phyloP scores from a whole-genome alignment of 2,329 filamentous ascomycete species.

The Tothia fuscella region DNA sequence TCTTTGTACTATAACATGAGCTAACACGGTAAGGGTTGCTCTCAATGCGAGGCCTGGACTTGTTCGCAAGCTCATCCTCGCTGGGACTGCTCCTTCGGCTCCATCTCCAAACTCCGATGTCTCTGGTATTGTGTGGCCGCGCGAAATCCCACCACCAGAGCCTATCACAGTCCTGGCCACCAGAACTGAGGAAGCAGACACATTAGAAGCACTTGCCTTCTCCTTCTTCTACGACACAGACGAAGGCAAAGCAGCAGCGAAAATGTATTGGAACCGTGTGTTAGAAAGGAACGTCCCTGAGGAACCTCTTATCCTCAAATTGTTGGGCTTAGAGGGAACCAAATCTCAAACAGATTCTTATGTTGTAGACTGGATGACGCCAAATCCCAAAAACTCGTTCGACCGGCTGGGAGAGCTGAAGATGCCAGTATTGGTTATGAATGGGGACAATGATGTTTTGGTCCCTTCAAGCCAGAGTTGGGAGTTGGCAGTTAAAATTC shows the following conservation, averaged over 20 bases:
- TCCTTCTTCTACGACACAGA: constrained; percentile 10
- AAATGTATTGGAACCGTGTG: background rate
- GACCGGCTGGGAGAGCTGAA: constrained; percentile 19
- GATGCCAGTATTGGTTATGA: constrained; percentile 21
- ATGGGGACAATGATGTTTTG: constrained; percentile 15
- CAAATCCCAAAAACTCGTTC: constrained; percentile 12
- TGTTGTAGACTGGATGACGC: constrained; percentile 4
- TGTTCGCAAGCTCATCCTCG: constrained; percentile 32
- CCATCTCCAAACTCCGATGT: constrained; percentile 16
- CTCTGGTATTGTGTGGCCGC: constrained; percentile 8
- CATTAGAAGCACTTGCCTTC: constrained; percentile 10
- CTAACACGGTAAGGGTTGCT: too few relatives aligned
- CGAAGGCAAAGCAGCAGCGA: background rate
- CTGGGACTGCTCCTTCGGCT: constrained; percentile 30
- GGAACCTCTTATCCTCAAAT: too few relatives aligned
- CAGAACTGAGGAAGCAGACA: background rate
- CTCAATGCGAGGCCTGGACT: constrained; percentile 25
- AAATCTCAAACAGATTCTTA: background rate
- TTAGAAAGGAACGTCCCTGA: background rate
- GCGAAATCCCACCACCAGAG: too few relatives aligned
- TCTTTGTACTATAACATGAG: too few relatives aligned
- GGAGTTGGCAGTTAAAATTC: constrained; percentile 13
- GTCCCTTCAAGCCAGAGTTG: constrained; percentile 14
- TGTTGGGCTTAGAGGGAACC: background rate
- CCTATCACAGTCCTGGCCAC: too few relatives aligned